Evolutionary conservation across 345 rosid species (phyloP), one percentile per base, ranked within the genome.

Genomic region (Aquilaria sinensis): DNA sequence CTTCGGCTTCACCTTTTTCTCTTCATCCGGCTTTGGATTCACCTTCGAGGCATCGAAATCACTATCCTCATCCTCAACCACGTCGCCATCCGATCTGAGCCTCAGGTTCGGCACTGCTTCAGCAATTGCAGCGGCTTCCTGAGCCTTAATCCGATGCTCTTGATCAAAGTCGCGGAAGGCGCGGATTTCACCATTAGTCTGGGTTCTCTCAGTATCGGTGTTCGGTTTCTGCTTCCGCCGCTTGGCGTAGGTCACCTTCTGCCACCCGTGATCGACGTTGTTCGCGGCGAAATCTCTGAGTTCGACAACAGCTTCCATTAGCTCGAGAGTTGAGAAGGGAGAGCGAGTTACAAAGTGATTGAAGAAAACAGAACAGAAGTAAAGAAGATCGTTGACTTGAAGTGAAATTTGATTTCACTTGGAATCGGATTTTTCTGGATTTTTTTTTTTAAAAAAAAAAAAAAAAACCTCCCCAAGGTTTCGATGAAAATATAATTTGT

Each of bases 191-290:
- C 70, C 82, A 33, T 64, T 74, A 9, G 63, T 48, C 16, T 45
- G 48, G 56, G 54, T 15, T 30, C 80, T 79, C 13, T 70, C 15
- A 67, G 70, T 23, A 61, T 72, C 77, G 3, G 65, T 75, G 6
- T 69, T 48, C 5, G 84, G 76, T 56, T 81, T 81, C 47, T 64
- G 74, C 72, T 75, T 84, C 47, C 81, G 73, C 31, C 84, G 84
- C 73, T 88, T 88, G 8, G 76, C 61, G 77, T 88, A 85, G 47
- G 80, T 77, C 9, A 88, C 96, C 71, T 83, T 83, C 55, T 83
- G 78, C 92, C 96, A 88, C 29, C 92, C 92, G 56, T 88, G 83
- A 72, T 88, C 92, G 66, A 1, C 15, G 67, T 37, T 12, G 45
- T 59, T 68, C 67, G 66, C 47, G 10, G 65, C 23, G 23, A 23